These are phyloP conservation scores for Lenzites betulinus DNA, from an alignment of 768 basidiomycete species.

Conservation along the genomic window DNA sequence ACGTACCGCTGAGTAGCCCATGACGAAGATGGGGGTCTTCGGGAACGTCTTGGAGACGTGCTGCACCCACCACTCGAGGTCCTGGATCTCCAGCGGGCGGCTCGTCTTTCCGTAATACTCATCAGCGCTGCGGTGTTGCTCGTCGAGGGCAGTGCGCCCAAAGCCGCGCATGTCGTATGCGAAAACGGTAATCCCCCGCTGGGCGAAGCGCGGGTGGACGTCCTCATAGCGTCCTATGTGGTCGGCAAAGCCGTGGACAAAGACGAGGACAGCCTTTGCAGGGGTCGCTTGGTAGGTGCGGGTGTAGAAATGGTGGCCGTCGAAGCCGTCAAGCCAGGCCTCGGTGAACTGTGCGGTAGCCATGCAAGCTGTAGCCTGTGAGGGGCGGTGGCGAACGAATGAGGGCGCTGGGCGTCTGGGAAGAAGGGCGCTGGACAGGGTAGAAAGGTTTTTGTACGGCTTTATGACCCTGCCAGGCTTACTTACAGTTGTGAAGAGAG, in stretches of 20 bases:
- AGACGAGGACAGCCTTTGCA: constrained; percentile 58
- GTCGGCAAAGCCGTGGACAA: constrained; percentile 74
- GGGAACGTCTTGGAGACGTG: constrained; percentile 46
- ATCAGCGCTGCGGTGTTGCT: constrained; percentile 49
- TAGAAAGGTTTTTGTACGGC: too few species aligned
- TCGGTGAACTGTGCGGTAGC: constrained; percentile 27
- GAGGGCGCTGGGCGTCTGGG: not conserved
- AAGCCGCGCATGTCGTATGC: constrained; percentile 78
- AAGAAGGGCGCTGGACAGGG: too few species aligned
- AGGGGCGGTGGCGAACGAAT: not conserved
- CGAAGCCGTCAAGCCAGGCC: constrained; percentile 61
- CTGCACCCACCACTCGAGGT: constrained; percentile 66
- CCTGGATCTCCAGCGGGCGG: constrained; percentile 57
- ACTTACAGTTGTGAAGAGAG: too few species aligned
- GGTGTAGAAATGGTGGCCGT: constrained; percentile 63
- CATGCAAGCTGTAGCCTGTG: not conserved
- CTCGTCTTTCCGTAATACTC: constrained; percentile 65
- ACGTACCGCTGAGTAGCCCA: constrained; percentile 75
- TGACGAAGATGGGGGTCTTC: constrained; percentile 59
- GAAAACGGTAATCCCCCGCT: constrained; percentile 60
- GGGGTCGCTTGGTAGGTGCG: constrained; percentile 49
- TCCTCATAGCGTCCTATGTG: constrained; percentile 67
- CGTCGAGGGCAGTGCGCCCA: constrained; percentile 67
- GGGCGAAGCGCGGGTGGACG: constrained; percentile 55
- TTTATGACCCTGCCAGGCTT: too few species aligned